Evolutionary conservation across 768 basidiomycete species (phyloP).

Genomic region (Crucibulum laeve): DNA sequence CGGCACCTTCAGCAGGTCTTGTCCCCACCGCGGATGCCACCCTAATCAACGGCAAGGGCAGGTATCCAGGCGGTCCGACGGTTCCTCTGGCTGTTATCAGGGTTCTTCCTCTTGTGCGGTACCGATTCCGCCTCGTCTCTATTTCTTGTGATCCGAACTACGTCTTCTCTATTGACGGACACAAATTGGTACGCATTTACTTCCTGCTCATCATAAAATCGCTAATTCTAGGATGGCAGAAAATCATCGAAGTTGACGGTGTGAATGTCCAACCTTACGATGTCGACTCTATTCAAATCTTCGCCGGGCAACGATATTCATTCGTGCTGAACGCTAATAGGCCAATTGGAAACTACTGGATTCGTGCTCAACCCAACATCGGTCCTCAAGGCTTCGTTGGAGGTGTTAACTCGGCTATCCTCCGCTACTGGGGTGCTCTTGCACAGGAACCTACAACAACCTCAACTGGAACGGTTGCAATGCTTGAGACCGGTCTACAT

Average conservation of each 20-base stretch:
- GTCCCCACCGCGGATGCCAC: conserved; percentile 22
- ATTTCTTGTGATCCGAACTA: conserved; percentile 27
- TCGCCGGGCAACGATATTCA: conserved; percentile 36
- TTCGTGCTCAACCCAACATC: conserved; percentile 21
- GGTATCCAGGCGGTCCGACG: conserved; percentile 26
- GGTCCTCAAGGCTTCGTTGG: conserved; percentile 18
- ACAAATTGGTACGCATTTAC: conserved; percentile 19
- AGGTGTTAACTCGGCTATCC: conserved; percentile 33
- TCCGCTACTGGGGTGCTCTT: conserved; percentile 34
- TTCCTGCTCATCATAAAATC: conserved; percentile 27
- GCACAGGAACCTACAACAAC: conserved; percentile 37
- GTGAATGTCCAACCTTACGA: conserved; percentile 29
- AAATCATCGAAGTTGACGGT: conserved; percentile 45
- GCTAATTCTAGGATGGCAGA: conserved; percentile 52
- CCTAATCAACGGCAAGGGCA: conserved; percentile 34
- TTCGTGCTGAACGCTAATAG: conserved; percentile 34
- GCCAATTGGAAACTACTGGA: conserved; percentile 40
- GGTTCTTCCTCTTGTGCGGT: conserved; percentile 27
- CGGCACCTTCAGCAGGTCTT: conserved; percentile 12
- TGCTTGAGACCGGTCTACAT: conserved; percentile 36
- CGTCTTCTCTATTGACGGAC: conserved; percentile 40
- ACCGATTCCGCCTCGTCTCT: conserved; percentile 21
- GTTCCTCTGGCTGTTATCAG: conserved; percentile 26
- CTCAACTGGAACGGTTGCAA: conserved; percentile 15
- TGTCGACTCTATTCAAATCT: conserved; percentile 38